Base-by-base conservation (phyloP, 495 filamentous ascomycete genomes). In the Rostrohypoxylon terebratum region DNA sequence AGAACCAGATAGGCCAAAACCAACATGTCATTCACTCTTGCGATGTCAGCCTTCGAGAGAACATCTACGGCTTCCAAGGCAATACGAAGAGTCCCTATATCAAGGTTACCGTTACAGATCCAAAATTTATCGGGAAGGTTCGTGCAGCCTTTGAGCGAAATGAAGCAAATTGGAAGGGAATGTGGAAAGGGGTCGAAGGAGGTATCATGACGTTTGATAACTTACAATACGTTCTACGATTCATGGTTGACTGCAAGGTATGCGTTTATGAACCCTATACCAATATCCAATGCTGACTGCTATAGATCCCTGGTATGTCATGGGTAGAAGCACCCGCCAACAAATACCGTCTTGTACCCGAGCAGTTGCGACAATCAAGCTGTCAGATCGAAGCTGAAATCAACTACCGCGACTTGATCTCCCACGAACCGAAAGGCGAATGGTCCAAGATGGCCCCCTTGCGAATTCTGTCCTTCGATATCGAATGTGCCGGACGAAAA, bases 361-460 rank as follows among this genome's bases (percentile, higher is more conserved):
- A 81, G 3, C 67, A 80, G 53, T 85, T 93, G 54, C 86, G 88
- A 58, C 89, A 94, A 28, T 98, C 95, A 14, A 97, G 91, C 72
- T 98, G 96, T 74, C 96, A 99, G 78, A 94, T 99, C 65, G 96
- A 99, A 78, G 96, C 96, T 23, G 82, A 87, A 40, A 85, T 96
- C 18, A 89, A 91, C 80, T 98, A 94, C 73, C 82, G 81, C 63
- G 89, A 98, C 75, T 81, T 99, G 40, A 91, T 97, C 66, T 89
- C 96, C 6, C 95, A 98, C 77, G 85, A 92, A 23, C 89, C 93
- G n/a, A 91, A 92, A 64, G 96, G 94, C 3, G 96, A 98, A 77
- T 99, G 96, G 93, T 93, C 93, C 9, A 99, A 97, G 81, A 98
- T 99, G 93, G 96, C 96, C 0, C 96, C 96, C 1, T 83, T 99